Evolutionary conservation across 352 stramenopile species (phyloP), one percentile per base, ranked within the genome.

Genomic region (Phytopythium ostracodes): DNA sequence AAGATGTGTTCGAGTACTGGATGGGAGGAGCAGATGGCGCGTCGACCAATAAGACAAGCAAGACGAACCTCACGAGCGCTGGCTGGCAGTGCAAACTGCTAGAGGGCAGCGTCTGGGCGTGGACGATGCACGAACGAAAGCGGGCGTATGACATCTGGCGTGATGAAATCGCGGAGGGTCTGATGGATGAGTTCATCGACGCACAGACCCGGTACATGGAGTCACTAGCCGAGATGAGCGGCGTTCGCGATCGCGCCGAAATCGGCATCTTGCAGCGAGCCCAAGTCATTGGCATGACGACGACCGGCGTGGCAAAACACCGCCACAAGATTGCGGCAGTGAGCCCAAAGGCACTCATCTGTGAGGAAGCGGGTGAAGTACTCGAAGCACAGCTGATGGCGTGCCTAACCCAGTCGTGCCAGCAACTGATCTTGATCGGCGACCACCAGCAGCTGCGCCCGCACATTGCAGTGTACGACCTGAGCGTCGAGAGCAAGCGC

Each of bases 361-460:
- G 89, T 36, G 88, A 96, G 68, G 89, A 97, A 75, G 89, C 89
- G 24, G 88, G 82, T 18, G 89, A 97, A 69, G 84, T 97, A 8
- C 67, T 96, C 1, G 88, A 96, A 63, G 79, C 76, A 12, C 79
- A 89, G 53, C 57, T 89, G 8, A 68, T 89, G 56, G 69, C 76
- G 40, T 87, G 79, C 47, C 60, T 94, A 40, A 76, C 74, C n/a
- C 68, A 76, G 17, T 63, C 67, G 1, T 92, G 76, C 31, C 79
- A 96, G 53, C 88, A 96, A 62, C 64, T 97, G 2, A 85, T 96
- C 54, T 59, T 94, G 24, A 97, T 97, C 69, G 89, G 88, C 24
- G 89, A 96, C 60, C 89, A 97, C 67, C 69, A 88, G 55, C 89
- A 97, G 62, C 67, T 97, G 33, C 77, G 87, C 15, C 89, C 89